Percentiles rank a stretch among this genome's conserved stretches.
Conservation (phyloP, 2,329 filamentous ascomycete genomes). For the Cercospora janseana region DNA sequence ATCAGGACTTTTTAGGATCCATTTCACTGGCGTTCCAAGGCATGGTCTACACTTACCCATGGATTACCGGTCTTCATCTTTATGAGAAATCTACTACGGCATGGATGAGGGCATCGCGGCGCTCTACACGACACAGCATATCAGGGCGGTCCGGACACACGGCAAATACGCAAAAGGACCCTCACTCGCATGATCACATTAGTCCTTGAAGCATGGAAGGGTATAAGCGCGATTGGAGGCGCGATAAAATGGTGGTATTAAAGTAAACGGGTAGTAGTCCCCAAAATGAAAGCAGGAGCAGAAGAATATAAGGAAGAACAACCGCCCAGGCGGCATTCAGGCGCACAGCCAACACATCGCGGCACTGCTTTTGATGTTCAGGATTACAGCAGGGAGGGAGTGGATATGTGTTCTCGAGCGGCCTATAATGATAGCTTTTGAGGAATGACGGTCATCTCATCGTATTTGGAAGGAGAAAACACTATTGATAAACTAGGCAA, state of each 20-base stretch:
- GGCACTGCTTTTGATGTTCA: no score
- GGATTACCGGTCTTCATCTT: not conserved
- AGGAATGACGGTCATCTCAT: no score
- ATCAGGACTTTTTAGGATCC: conserved; percentile 16
- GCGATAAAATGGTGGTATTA: not conserved
- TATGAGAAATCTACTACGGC: not conserved
- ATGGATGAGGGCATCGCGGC: not conserved
- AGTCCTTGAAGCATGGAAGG: conserved; percentile 4
- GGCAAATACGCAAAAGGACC: conserved; percentile 4
- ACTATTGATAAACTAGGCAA: no score
- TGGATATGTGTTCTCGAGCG: no score
- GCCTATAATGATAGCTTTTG: no score
- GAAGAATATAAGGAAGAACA: not conserved
- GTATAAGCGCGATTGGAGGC: conserved; percentile 2
- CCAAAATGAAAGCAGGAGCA: not conserved
- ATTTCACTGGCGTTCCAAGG: conserved; percentile 19
- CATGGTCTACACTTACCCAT: conserved; percentile 3
- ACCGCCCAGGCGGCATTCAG: no score
- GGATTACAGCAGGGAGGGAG: no score
- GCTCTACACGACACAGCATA: conserved; percentile 6
- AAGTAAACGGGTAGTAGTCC: not conserved
- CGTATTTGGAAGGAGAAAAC: no score
- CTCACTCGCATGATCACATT: not conserved
- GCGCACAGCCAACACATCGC: no score
- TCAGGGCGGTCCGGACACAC: conserved; percentile 1